Evolutionary conservation across 2,329 filamentous ascomycete genomes (phyloP).

Genomic region (Aspergillus fijiensis): DNA sequence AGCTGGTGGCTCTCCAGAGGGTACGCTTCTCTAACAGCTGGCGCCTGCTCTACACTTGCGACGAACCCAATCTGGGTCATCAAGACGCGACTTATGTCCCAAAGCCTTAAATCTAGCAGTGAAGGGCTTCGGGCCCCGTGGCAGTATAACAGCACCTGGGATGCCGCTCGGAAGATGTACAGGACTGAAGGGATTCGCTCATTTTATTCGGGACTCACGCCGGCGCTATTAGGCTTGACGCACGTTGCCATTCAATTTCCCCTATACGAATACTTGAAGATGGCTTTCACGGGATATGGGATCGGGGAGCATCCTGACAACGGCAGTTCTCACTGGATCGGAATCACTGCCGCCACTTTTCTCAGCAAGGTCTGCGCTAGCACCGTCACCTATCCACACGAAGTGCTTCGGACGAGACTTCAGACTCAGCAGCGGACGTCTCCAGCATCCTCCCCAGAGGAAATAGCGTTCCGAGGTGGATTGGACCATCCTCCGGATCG

Average conservation of each 20-base stretch:
- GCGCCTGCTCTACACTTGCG: conserved; percentile 85
- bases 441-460: conserved; percentile 48
- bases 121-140: conserved; percentile 59
- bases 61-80: conserved; percentile 99
- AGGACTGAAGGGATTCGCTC: conserved; percentile 79
- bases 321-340: conserved; percentile 71
- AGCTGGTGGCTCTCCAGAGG: conserved; percentile 78
- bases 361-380: conserved; percentile 93
- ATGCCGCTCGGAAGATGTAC: conserved; percentile 97
- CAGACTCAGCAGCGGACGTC: conserved; percentile 83
- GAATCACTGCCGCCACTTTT: conserved; percentile 84
- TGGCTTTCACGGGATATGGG: conserved; percentile 80
- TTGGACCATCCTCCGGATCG: conserved; percentile 44
- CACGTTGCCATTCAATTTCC: conserved; percentile 98
- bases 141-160: conserved; percentile 86
- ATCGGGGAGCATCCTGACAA: conserved; percentile 71
- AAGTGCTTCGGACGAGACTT: conserved; percentile 87
- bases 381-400: conserved; percentile 93
- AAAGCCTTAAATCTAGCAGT: conserved; percentile 60
- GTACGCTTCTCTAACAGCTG: conserved; percentile 86
- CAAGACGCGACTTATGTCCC: conserved; percentile 97
- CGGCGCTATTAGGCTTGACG: conserved; percentile 84
- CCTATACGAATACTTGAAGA: conserved; percentile 90
- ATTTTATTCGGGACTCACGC: conserved; percentile 93
- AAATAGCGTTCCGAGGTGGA: conserved; percentile 49